Base-by-base conservation (phyloP, 2,329 filamentous ascomycete species). In the Hysterium pulicare region DNA sequence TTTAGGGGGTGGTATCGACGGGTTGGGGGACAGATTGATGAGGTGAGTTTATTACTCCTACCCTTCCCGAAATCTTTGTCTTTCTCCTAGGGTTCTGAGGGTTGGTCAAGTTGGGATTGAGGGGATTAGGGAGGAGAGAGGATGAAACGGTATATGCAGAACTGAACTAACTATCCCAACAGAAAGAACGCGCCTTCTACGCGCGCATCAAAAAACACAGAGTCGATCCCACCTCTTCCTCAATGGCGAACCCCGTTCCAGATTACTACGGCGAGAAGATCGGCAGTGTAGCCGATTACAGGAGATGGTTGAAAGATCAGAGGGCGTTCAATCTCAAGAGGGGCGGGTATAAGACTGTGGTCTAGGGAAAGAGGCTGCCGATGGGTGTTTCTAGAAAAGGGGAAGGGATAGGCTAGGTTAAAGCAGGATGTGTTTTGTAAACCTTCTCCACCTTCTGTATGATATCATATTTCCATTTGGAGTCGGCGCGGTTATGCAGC, bases 251-350 rank as follows among this genome's bases (percentile, higher is more conserved):
- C 72, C 93, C 93, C 15, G 87, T 95, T 1, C 90, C 91, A 33
- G 93, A 98, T 66, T 98, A 95, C 71, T 98, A 98, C 61, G 93
- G 93, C 58, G 93, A 98, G 74, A 97, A 96, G 78, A 95, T 98
- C 58, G 87, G 87, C 39, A 95, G 90, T 58, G 89, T 97, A 17
- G 78, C 83, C 41, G 90, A 88, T 35, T 98, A 97, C 68, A 77
- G 93, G 59, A 84, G 89, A 67, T 98, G 93, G 93, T 72, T 98
- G 60, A 97, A 95, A 76, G 93, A 98, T 63, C 93, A 97, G 75
- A 79, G 91, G 49, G 91, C 90, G 8, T 98, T 95, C 73, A 95
- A 95, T 73, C 57, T 73, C 44, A 90, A 90, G 75, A 81, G 83
- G 82, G 66, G 81, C 73, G 53, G 80, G 72, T 58, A 82, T 13